phyloP scores from a whole-genome alignment of 139 green algal species.

The Nannochloris sp. region DNA sequence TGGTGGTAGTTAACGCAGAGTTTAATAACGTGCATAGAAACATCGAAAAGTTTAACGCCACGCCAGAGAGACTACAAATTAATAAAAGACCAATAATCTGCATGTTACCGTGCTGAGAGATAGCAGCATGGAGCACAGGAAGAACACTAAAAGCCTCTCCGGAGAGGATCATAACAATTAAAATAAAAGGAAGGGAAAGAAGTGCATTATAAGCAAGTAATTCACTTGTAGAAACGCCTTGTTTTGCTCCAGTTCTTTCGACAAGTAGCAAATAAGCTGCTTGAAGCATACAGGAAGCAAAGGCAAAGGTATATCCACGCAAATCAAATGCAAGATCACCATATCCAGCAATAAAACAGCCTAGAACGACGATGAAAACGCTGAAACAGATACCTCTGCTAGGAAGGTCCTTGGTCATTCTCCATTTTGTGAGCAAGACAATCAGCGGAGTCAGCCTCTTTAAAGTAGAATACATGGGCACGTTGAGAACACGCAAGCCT shows the following conservation, averaged over 20 bases:
- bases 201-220: conserved; percentile 53
- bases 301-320: conserved; percentile 50
- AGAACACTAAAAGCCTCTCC: conserved; percentile 12
- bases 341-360: conserved; percentile 44
- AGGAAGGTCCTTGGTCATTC: conserved; percentile 12
- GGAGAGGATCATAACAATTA: conserved; percentile 15
- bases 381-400: conserved; percentile 15
- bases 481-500: conserved; percentile 41
- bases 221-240: conserved; percentile 18
- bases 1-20: conserved; percentile 68
- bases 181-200: conserved; percentile 44
- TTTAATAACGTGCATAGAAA: conserved; percentile 70
- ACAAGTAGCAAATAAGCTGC: conserved; percentile 70
- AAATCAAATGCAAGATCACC: conserved; percentile 53
- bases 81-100: conserved; percentile 5
- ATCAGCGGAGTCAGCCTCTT: conserved; percentile 59
- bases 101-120: background rate
- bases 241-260: conserved; percentile 36
- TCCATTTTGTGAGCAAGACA: conserved; percentile 12
- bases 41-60: conserved; percentile 51
- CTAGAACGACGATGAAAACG: conserved; percentile 45
- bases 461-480: conserved; percentile 49
- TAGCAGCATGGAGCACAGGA: background rate
- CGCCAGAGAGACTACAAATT: conserved; percentile 14
- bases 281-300: conserved; percentile 51